Percentiles rank a stretch among this genome's conserved stretches.
phyloP scores from a whole-genome alignment of 495 filamentous ascomycete genomes.

The Xylaria scruposa region DNA sequence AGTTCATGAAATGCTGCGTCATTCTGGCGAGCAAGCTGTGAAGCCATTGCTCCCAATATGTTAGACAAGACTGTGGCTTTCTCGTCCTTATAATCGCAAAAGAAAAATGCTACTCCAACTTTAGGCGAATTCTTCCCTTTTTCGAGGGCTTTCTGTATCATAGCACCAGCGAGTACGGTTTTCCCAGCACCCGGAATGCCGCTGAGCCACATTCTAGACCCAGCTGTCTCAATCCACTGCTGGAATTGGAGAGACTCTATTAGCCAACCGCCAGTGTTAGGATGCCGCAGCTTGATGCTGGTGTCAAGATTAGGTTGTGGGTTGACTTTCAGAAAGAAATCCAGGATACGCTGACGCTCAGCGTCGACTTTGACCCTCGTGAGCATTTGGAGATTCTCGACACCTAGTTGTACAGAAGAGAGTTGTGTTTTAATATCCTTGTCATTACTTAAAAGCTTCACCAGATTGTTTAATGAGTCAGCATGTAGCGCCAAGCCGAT shows the following conservation, averaged over 20 bases:
- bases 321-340: slow-evolving; percentile 38
- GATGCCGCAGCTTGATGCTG: slow-evolving; percentile 41
- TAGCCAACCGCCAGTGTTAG: slow-evolving; percentile 48
- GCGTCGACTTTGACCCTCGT: slow-evolving; percentile 29
- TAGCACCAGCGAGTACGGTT: slow-evolving; percentile 44
- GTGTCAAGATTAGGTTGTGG: slow-evolving; percentile 36
- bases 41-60: slow-evolving; percentile 44
- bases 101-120: slow-evolving; percentile 47
- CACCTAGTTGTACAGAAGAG: slow-evolving; percentile 13
- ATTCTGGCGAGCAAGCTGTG: slow-evolving; percentile 44
- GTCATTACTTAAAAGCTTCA: slow-evolving; percentile 26
- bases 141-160: slow-evolving; percentile 31
- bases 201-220: slow-evolving; percentile 45
- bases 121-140: slow-evolving; percentile 7
- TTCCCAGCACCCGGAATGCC: slow-evolving; percentile 54
- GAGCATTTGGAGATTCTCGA: slow-evolving; percentile 31
- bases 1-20: slow-evolving; percentile 40
- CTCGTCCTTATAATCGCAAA: slow-evolving; percentile 48
- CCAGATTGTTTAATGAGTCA: slow-evolving; percentile 34
- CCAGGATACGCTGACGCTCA: slow-evolving; percentile 37
- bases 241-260: slow-evolving; percentile 36
- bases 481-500: slow-evolving; percentile 42
- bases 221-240: slow-evolving; percentile 35
- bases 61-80: slow-evolving; percentile 35
- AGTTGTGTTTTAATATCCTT: slow-evolving; percentile 19